Conservation (phyloP, 2,329 filamentous ascomycete species). For the Neoascochyta sp. region DNA sequence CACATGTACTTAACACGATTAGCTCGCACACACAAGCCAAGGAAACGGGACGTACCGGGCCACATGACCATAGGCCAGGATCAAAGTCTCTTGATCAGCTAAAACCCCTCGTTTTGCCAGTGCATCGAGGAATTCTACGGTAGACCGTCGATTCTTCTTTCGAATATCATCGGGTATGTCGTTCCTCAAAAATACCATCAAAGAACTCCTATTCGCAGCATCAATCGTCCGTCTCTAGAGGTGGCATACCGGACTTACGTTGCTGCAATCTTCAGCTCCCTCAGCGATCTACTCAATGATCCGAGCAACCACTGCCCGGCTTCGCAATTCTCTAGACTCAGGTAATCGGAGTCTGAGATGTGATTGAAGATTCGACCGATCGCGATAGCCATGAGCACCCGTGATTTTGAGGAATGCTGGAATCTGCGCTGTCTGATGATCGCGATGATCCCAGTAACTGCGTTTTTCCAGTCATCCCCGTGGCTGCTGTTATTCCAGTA, state of each 20-base stretch:
- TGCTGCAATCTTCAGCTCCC: conserved; percentile 80
- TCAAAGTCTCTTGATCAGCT: conserved; percentile 74
- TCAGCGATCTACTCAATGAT: conserved; percentile 75
- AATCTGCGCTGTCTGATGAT: conserved; percentile 31
- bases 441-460: conserved; percentile 25
- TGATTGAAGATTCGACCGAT: conserved; percentile 69
- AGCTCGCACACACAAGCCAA: conserved; percentile 2
- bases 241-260: conserved; percentile 48
- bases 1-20: conserved; percentile 54
- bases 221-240: conserved; percentile 7
- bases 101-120: conserved; percentile 67
- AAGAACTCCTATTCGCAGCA: conserved; percentile 51
- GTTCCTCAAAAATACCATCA: conserved; percentile 62
- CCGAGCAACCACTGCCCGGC: conserved; percentile 78
- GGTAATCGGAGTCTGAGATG: conserved; percentile 54
- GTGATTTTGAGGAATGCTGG: conserved; percentile 25
- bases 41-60: conserved; percentile 54
- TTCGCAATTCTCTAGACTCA: conserved; percentile 64
- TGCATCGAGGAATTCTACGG: conserved; percentile 66
- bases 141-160: conserved; percentile 63
- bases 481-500: conserved; percentile 24
- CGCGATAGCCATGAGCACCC: conserved; percentile 32
- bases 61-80: conserved; percentile 81
- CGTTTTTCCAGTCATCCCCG: conserved; percentile 33
- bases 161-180: conserved; percentile 48